phyloP scores from a whole-genome alignment of 371 early-diverging fungal species.

The Catenaria anguillulae region DNA sequence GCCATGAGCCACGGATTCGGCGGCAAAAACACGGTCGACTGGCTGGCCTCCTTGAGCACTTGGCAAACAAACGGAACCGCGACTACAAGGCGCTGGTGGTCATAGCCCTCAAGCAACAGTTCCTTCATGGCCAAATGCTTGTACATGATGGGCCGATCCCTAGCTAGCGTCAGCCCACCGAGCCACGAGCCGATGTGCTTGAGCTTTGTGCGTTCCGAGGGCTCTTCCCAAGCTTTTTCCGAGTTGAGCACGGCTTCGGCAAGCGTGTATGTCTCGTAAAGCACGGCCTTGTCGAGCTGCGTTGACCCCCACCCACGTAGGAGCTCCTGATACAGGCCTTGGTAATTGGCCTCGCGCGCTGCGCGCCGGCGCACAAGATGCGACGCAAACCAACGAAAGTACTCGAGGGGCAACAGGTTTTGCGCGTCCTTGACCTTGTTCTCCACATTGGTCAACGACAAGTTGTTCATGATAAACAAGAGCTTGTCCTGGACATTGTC shows the following conservation, averaged over 20 bases:
- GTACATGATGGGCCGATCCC: constrained; percentile 82
- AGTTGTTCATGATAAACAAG: constrained; percentile 89
- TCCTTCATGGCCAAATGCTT: constrained; percentile 87
- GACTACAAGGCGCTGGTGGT: constrained; percentile 69
- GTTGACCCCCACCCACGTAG: constrained; percentile 50
- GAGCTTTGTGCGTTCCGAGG: constrained; percentile 69
- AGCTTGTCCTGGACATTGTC: constrained; percentile 79
- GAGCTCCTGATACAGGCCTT: constrained; percentile 65
- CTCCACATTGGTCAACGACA: constrained; percentile 71
- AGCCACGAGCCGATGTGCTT: constrained; percentile 96
- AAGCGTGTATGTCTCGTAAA: constrained; percentile 76
- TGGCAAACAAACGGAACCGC: constrained; percentile 97
- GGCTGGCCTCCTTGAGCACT: constrained; percentile 72
- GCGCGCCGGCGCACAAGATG: constrained; percentile 86
- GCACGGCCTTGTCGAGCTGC: constrained; percentile 46
- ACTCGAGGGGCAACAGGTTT: constrained; percentile 41
- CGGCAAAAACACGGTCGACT: constrained; percentile 75
- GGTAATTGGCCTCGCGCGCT: constrained; percentile 89
- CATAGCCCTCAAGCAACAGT: constrained; percentile 77
- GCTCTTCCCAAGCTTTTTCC: constrained; percentile 78
- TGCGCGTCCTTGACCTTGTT: constrained; percentile 63
- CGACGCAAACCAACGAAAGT: constrained; percentile 77
- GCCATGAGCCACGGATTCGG: constrained; percentile 98
- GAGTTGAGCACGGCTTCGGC: constrained; percentile 77
- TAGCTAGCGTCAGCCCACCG: constrained; percentile 87